Evolutionary conservation across 2,329 filamentous ascomycete species (phyloP).

Genomic region (Epichloe sp.): DNA sequence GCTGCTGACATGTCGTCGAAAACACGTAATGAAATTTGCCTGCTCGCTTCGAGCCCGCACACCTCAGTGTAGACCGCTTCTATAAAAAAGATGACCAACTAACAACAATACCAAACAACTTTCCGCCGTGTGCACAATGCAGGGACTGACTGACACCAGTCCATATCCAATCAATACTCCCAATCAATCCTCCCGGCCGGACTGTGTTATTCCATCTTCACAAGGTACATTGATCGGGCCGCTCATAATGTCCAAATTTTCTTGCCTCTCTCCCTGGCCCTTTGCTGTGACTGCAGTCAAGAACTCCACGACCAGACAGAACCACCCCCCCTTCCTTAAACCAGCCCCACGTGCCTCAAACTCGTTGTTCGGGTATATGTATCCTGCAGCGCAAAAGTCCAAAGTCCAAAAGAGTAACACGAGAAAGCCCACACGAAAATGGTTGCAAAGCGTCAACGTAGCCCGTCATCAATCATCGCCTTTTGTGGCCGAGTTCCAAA

Average conservation of each 20-base stretch:
- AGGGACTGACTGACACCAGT: background rate
- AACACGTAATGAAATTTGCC: background rate
- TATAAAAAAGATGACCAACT: background rate
- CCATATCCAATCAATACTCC: background rate
- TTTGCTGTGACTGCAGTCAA: background rate
- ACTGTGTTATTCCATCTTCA: background rate
- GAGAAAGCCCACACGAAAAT: background rate
- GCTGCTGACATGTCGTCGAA: no score
- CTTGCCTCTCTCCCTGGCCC: background rate
- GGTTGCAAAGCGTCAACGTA: background rate
- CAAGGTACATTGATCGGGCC: background rate
- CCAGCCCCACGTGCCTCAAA: background rate
- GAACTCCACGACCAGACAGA: background rate
- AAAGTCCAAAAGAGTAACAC: background rate
- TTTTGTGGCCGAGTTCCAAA: background rate
- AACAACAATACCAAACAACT: background rate
- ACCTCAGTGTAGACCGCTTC: background rate
- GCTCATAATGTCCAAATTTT: background rate
- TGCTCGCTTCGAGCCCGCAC: background rate
- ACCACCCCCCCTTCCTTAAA: background rate
- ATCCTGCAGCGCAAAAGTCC: background rate
- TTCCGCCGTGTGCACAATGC: background rate
- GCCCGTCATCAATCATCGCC: background rate
- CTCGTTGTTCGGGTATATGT: background rate
- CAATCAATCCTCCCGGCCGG: background rate